A percentile compares a stretch with the other conserved stretches of the same genome.
These are phyloP conservation scores for Fonsecaea multimorphosa DNA, from an alignment of 2,329 filamentous ascomycete genomes.

Conservation along the genomic window DNA sequence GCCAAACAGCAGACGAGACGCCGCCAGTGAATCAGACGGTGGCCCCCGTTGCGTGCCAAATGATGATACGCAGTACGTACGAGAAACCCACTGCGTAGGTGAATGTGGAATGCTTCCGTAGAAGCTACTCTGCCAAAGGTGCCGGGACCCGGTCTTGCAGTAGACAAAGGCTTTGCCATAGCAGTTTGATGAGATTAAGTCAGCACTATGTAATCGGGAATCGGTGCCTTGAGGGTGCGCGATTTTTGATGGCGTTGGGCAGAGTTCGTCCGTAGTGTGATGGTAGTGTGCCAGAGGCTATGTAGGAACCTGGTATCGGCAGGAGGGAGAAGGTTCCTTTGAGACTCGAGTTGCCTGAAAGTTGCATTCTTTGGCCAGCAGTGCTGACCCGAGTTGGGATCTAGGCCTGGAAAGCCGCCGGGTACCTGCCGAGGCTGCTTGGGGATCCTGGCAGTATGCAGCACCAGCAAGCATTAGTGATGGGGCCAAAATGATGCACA, in stretches of 20 bases:
- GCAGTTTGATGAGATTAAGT: neutral
- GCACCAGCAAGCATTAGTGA: neutral
- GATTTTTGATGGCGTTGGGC: constrained; percentile 3
- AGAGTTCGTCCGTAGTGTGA: neutral
- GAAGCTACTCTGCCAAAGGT: neutral
- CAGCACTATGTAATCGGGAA: constrained; percentile 7
- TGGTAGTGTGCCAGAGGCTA: neutral
- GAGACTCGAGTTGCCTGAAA: neutral
- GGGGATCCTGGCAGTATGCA: constrained; percentile 3
- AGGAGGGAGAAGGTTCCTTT: constrained; percentile 9
- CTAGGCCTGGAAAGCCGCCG: constrained; percentile 13
- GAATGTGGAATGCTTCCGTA: neutral
- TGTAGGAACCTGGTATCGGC: neutral
- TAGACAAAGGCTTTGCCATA: constrained; percentile 5
- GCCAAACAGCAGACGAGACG: constrained; percentile 24
- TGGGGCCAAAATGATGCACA: neutral
- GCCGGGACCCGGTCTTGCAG: neutral
- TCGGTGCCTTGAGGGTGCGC: constrained; percentile 1
- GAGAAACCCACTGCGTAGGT: neutral
- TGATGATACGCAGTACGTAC: constrained; percentile 8
- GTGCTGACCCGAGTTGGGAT: constrained; percentile 16
- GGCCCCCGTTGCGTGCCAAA: neutral
- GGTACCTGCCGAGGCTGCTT: constrained; percentile 19
- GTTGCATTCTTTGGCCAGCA: constrained; percentile 1
- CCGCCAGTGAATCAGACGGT: neutral